Base-by-base conservation (phyloP, 1,284 basidiomycete genomes). In the Apiotrichum gamsii region DNA sequence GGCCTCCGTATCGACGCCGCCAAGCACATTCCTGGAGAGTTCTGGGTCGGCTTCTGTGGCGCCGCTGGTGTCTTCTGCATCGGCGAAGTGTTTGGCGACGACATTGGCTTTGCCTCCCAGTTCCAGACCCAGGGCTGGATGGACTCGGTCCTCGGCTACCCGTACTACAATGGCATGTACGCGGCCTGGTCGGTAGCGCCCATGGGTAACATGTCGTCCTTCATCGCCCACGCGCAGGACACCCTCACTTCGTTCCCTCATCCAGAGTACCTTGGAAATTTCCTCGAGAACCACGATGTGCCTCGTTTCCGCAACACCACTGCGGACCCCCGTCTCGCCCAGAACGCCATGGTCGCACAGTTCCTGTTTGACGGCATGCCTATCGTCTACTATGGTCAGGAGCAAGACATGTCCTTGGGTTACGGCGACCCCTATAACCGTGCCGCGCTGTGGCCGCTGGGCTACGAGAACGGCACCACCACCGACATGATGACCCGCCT, bases 261-360 rank as follows among this genome's bases (percentile, higher is more conserved):
- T 39, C 61, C 40, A 76, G 2, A 76, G 76, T 25, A 60, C 35
- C 75, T 87, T 2, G 86, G 85, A 3, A 87, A 87, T 59, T 90
- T 90, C 71, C 70, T 90, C 28, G 87, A 89, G 70, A 89, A 89
- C 70, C 86, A 89, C 58, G 86, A 89, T 64, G 56, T 85, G 18
- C 81, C 85, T 3, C 78, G 87, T 39, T 88, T 84, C 81, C 76
- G 79, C 47, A 83, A 82, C 69, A 59, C 75, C 78, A 61, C 62
- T 19, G 64, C 61, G 44, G 61, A 70, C 49, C 55, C 58, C 14
- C 52, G 60, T 52, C 45, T 66, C 20, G 59, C 58, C 4, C 67
- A 82, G 60, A 84, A 82, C 62, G 82, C 83, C 18, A 80, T 85
- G 78, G 74, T 79, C 4, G 77, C 79, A 39, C 80, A 75, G 47